Evolutionary conservation across 2,329 filamentous ascomycete genomes (phyloP).

Genomic region (Claviceps sp.): DNA sequence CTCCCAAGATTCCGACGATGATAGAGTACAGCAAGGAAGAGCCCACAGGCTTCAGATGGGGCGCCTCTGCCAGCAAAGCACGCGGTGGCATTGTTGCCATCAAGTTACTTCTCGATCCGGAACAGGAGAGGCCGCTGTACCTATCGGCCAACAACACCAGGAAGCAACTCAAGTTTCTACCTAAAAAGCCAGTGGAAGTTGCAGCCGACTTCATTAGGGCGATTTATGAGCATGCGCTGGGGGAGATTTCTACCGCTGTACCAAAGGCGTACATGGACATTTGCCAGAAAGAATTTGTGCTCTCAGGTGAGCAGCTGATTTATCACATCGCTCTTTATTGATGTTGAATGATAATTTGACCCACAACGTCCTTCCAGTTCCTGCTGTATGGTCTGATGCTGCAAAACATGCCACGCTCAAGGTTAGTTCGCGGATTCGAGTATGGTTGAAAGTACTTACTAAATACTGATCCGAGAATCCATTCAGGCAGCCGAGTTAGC

Average conservation of each 20-base stretch:
- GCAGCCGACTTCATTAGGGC: conserved; percentile 7
- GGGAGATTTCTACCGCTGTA: conserved; percentile 19
- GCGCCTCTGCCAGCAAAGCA: conserved; percentile 1
- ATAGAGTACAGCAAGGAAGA: conserved; percentile 19
- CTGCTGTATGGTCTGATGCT: conserved; percentile 43
- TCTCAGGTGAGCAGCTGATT: conserved; percentile 23
- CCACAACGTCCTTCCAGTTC: conserved; percentile 26
- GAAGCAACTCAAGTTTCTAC: conserved; percentile 3
- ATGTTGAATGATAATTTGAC: neutral
- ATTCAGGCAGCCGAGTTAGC: conserved; percentile 22
- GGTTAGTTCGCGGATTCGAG: neutral
- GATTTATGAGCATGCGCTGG: conserved; percentile 18
- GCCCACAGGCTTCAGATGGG: conserved; percentile 24
- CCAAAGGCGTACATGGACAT: conserved; percentile 7
- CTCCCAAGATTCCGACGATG: conserved; percentile 19
- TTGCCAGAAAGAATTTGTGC: conserved; percentile 21
- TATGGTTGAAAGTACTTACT: neutral
- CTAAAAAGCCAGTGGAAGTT: conserved; percentile 8
- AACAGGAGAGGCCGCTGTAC: conserved; percentile 7
- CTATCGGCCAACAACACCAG: conserved; percentile 2
- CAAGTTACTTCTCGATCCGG: conserved; percentile 10
- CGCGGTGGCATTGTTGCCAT: conserved; percentile 7
- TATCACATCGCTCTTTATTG: neutral
- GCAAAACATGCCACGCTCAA: conserved; percentile 34
- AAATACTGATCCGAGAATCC: neutral